A percentile compares a stretch with the other conserved stretches of the same genome.
phyloP scores from a whole-genome alignment of 108 stramenopile species.

The Conticribra weissflogii region DNA sequence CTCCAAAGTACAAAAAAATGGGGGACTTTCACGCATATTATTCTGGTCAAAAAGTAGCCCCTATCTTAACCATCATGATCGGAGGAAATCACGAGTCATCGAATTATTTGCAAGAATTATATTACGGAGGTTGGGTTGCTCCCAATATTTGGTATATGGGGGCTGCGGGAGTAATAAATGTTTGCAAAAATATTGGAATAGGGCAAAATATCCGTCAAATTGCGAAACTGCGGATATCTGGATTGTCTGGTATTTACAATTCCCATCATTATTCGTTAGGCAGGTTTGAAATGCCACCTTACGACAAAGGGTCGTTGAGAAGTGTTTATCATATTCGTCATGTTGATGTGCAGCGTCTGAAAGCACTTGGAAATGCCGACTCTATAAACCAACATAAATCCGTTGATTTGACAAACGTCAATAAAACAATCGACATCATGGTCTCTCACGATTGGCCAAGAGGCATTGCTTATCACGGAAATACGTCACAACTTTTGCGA shows the following conservation, averaged over 20 bases:
- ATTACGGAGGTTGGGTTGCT: slow-evolving; percentile 99
- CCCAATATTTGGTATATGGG: slow-evolving; percentile 99
- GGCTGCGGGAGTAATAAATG: slow-evolving; percentile 84
- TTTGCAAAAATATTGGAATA: slow-evolving; percentile 24
- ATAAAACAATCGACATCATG: slow-evolving; percentile 73
- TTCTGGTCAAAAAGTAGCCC: slow-evolving; percentile 85
- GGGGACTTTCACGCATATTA: slow-evolving; percentile 94
- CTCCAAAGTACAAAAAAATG: slow-evolving; percentile 89
- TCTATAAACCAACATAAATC: neutral
- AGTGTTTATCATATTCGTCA: slow-evolving; percentile 94
- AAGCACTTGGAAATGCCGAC: slow-evolving; percentile 35
- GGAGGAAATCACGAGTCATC: slow-evolving; percentile 99
- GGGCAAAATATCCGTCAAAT: neutral
- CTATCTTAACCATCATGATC: slow-evolving; percentile 94
- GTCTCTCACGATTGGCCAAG: slow-evolving; percentile 98
- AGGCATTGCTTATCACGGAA: slow-evolving; percentile 89
- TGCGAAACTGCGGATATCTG: slow-evolving; percentile 92
- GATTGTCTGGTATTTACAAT: slow-evolving; percentile 97
- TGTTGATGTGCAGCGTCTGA: slow-evolving; percentile 85
- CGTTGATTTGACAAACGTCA: neutral
- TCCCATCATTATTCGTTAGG: slow-evolving; percentile 72
- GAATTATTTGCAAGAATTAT: slow-evolving; percentile 89
- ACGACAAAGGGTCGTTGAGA: slow-evolving; percentile 66
- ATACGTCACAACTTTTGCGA: slow-evolving; percentile 67
- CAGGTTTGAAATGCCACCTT: slow-evolving; percentile 89